These are phyloP conservation scores for Ephemerocybe angulata DNA, from an alignment of 768 basidiomycete species.

Conservation along the genomic window DNA sequence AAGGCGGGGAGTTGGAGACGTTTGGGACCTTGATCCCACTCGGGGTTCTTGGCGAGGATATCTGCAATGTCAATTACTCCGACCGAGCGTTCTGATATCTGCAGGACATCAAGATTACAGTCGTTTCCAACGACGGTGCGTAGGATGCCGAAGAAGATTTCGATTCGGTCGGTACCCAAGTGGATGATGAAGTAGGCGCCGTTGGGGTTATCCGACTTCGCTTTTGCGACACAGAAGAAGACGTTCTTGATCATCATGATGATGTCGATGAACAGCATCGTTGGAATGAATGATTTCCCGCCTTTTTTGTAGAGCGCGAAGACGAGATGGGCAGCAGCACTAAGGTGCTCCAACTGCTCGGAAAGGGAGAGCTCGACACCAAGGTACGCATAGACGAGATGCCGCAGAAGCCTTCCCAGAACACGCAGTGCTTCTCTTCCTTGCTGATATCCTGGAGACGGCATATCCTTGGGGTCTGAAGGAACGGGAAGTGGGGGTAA, in stretches of 20 bases:
- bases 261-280: constrained; percentile 27
- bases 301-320: constrained; percentile 15
- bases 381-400: constrained; percentile 28
- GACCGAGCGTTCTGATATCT: constrained; percentile 22
- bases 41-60: constrained; percentile 30
- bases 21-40: constrained; percentile 33
- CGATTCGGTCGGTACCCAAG: constrained; percentile 32
- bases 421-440: not conserved
- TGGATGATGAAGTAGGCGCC: constrained; percentile 29
- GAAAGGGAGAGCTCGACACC: constrained; percentile 23
- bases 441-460: not conserved
- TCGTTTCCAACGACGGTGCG: constrained; percentile 30
- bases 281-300: constrained; percentile 20
- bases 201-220: constrained; percentile 25
- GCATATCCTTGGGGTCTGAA: not conserved
- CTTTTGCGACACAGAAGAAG: constrained; percentile 36
- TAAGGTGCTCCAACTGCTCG: constrained; percentile 32
- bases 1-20: constrained; percentile 25
- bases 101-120: constrained; percentile 21
- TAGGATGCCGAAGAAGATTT: constrained; percentile 27
- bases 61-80: constrained; percentile 25
- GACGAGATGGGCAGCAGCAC: constrained; percentile 28
- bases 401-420: not conserved
- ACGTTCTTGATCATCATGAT: constrained; percentile 37
- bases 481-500: not conserved